These are phyloP conservation scores for Xylaria sp. DNA, from an alignment of 2,329 filamentous ascomycete genomes.

Conservation along the genomic window DNA sequence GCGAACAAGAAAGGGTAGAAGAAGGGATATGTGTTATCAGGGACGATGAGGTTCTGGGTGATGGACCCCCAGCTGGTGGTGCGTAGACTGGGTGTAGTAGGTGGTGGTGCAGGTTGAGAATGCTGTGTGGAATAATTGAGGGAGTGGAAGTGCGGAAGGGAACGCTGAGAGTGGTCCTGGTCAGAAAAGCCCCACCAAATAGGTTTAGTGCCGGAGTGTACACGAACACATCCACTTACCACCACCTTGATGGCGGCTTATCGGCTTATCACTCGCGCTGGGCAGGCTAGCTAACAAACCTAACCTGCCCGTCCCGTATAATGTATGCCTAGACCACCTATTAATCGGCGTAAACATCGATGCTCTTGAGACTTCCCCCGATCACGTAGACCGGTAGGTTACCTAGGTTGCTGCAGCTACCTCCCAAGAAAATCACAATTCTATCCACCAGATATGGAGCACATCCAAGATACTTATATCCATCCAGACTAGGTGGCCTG, in stretches of 20 bases:
- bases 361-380: too few relatives aligned
- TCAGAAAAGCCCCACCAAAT: slow-evolving; percentile 30
- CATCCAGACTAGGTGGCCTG: too few relatives aligned
- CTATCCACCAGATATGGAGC: too few relatives aligned
- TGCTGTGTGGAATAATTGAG: slow-evolving; percentile 47
- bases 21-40: slow-evolving; percentile 31
- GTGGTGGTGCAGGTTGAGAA: slow-evolving; percentile 44
- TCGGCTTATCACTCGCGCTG: slow-evolving; percentile 30
- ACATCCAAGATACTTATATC: too few relatives aligned
- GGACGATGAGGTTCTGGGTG: slow-evolving; percentile 38
- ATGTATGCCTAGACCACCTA: too few relatives aligned
- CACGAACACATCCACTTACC: slow-evolving; percentile 28
- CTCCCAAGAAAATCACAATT: too few relatives aligned
- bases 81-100: slow-evolving; percentile 46
- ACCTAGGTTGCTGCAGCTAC: too few relatives aligned
- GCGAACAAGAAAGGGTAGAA: slow-evolving; percentile 32
- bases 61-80: slow-evolving; percentile 44
- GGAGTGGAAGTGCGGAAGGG: slow-evolving; percentile 49
- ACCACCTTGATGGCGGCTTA: slow-evolving; percentile 25
- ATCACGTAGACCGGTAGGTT: too few relatives aligned
- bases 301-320: too few relatives aligned
- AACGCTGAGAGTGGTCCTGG: slow-evolving; percentile 39
- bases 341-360: too few relatives aligned
- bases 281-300: too few relatives aligned
- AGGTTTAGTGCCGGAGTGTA: slow-evolving; percentile 36